A percentile compares a stretch with the other conserved stretches of the same genome.
These are phyloP conservation scores for Clonostachys sp. DNA, from an alignment of 2,329 filamentous ascomycete genomes.

Conservation along the genomic window DNA sequence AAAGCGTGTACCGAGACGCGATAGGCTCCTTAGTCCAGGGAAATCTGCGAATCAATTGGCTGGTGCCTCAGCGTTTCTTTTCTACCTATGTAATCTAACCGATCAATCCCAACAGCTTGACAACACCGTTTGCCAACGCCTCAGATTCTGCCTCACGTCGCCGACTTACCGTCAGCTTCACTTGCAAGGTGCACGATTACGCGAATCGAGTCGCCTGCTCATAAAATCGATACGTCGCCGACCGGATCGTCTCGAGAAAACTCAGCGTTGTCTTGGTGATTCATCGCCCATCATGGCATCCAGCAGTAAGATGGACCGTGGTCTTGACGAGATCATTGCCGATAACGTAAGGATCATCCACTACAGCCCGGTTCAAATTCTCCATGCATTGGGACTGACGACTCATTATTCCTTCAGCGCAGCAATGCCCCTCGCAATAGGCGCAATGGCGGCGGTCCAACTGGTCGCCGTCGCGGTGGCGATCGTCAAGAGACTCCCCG, in stretches of 20 bases:
- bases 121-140: too few relatives aligned
- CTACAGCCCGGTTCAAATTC: too few relatives aligned
- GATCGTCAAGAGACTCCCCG: conserved; percentile 54
- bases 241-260: not conserved
- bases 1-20: too few relatives aligned
- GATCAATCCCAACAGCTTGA: too few relatives aligned
- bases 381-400: too few relatives aligned
- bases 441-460: conserved; percentile 17
- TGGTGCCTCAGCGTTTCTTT: too few relatives aligned
- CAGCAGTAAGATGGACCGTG: conserved; percentile 43
- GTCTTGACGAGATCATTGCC: conserved; percentile 52
- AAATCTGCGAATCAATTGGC: not conserved
- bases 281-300: not conserved
- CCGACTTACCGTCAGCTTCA: too few relatives aligned
- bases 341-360: conserved; percentile 30
- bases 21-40: not conserved
- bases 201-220: too few relatives aligned
- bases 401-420: conserved; percentile 11
- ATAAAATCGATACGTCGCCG: not conserved
- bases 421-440: conserved; percentile 27
- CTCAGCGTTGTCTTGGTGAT: conserved; percentile 1
- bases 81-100: too few relatives aligned
- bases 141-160: too few relatives aligned
- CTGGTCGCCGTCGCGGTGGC: conserved; percentile 22
- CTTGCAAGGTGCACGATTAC: too few relatives aligned